Evolutionary conservation across 1,284 basidiomycete species (phyloP).

Genomic region (Cutaneotrichosporon daszewskae): DNA sequence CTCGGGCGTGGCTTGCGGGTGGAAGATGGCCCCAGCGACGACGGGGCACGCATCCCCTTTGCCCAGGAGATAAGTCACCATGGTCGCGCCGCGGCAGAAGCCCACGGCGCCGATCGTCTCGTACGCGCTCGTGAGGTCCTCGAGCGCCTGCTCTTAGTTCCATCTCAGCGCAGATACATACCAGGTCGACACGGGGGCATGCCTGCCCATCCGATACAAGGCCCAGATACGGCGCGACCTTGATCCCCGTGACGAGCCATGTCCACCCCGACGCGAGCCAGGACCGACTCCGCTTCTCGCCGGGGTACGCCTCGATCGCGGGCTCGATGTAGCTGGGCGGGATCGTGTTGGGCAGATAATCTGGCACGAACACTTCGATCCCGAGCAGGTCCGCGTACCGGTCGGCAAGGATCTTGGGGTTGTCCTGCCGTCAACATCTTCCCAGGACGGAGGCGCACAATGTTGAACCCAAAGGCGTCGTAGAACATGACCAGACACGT

Average conservation of each 20-base stretch:
- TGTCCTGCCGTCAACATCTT: conserved; percentile 38
- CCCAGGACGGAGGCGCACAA: too few species aligned
- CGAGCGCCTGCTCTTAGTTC: too few species aligned
- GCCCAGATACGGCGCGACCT: conserved; percentile 10
- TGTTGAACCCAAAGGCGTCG: conserved; percentile 57
- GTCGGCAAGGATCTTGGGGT: conserved; percentile 62
- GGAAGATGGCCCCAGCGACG: conserved; percentile 55
- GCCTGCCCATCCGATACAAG: conserved; percentile 5
- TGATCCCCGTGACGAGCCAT: conserved; percentile 9
- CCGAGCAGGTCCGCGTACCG: conserved; percentile 53
- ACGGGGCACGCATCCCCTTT: conserved; percentile 36
- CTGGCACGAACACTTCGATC: conserved; percentile 58
- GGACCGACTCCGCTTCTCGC: conserved; percentile 13
- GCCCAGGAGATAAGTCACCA: conserved; percentile 28
- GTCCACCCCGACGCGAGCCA: conserved; percentile 7
- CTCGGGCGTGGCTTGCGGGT: conserved; percentile 53
- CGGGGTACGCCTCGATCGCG: conserved; percentile 21
- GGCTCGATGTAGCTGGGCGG: conserved; percentile 14
- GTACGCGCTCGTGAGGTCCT: too few species aligned
- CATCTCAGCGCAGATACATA: too few species aligned
- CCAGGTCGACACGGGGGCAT: conserved; percentile 4
- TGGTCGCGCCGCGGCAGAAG: conserved; percentile 59
- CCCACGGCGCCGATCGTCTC: conserved; percentile 59
- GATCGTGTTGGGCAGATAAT: conserved; percentile 29
- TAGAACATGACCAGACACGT: conserved; percentile 56